Conservation (phyloP, 768 basidiomycete species). For the Lactifluus subvellereus region DNA sequence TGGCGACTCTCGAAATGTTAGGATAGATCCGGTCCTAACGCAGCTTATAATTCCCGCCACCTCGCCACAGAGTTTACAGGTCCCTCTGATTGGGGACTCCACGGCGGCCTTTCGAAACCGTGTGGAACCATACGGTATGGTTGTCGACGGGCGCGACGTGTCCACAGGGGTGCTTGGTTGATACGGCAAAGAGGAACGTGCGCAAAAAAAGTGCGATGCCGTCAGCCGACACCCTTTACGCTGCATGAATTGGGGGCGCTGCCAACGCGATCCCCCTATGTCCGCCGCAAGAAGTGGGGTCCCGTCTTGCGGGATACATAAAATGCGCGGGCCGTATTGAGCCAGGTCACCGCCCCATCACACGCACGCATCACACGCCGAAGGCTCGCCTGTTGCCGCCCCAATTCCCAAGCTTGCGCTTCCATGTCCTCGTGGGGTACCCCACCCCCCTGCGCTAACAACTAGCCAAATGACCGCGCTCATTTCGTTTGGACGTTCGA, state of each 20-base stretch:
- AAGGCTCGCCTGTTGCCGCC: background rate
- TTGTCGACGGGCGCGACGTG: background rate
- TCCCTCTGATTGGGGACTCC: background rate
- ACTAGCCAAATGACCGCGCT: background rate
- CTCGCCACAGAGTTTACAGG: background rate
- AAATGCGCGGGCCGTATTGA: background rate
- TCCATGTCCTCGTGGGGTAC: background rate
- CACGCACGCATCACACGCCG: background rate
- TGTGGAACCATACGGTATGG: background rate
- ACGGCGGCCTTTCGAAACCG: background rate
- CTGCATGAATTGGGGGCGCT: background rate
- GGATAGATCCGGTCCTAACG: background rate
- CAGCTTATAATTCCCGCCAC: too few species aligned
- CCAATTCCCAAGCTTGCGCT: background rate
- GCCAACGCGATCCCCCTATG: background rate
- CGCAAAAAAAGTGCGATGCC: background rate
- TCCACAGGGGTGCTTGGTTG: background rate
- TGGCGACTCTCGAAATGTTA: background rate
- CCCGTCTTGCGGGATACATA: background rate
- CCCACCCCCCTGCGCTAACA: background rate
- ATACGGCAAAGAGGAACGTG: background rate
- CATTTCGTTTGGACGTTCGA: background rate
- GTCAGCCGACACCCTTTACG: background rate
- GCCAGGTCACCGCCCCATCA: background rate
- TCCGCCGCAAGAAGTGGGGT: background rate